Conservation (phyloP, 2,329 filamentous ascomycete species). For the Scytalidium sp. region DNA sequence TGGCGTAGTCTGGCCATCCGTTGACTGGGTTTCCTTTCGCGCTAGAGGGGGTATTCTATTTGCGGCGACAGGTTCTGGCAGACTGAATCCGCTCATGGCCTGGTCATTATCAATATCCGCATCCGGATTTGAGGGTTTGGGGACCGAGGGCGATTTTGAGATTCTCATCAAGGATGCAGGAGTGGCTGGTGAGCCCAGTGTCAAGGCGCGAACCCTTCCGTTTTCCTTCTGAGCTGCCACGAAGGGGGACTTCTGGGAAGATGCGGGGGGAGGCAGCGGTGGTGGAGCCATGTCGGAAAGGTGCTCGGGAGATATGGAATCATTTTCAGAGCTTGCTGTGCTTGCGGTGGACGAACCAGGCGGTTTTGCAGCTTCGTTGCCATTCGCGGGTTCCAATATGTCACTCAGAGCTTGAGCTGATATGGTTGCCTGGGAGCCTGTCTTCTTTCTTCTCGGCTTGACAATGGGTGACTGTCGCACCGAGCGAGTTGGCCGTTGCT, state of each 20-base stretch:
- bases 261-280: conserved; percentile 63
- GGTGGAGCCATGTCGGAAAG: conserved; percentile 66
- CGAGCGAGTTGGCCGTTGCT: conserved; percentile 23
- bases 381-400: conserved; percentile 30
- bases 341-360: conserved; percentile 27
- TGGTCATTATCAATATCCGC: conserved; percentile 42
- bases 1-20: conserved; percentile 49
- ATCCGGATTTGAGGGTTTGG: conserved; percentile 38
- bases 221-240: conserved; percentile 52
- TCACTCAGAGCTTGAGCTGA: conserved; percentile 37
- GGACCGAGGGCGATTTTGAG: conserved; percentile 32
- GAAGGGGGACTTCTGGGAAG: conserved; percentile 65
- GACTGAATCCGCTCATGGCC: conserved; percentile 62
- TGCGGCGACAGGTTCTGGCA: conserved; percentile 69
- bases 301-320: conserved; percentile 61
- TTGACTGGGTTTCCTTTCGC: conserved; percentile 48
- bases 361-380: conserved; percentile 33
- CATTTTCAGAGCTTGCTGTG: conserved; percentile 60
- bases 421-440: conserved; percentile 36
- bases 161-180: conserved; percentile 87
- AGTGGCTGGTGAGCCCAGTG: conserved; percentile 63
- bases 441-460: conserved; percentile 40
- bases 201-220: conserved; percentile 30
- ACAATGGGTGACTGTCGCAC: conserved; percentile 36
- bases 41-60: conserved; percentile 42